These are phyloP conservation scores for Linnemannia elongata DNA, from an alignment of 192 early-diverging fungal species.

Conservation along the genomic window DNA sequence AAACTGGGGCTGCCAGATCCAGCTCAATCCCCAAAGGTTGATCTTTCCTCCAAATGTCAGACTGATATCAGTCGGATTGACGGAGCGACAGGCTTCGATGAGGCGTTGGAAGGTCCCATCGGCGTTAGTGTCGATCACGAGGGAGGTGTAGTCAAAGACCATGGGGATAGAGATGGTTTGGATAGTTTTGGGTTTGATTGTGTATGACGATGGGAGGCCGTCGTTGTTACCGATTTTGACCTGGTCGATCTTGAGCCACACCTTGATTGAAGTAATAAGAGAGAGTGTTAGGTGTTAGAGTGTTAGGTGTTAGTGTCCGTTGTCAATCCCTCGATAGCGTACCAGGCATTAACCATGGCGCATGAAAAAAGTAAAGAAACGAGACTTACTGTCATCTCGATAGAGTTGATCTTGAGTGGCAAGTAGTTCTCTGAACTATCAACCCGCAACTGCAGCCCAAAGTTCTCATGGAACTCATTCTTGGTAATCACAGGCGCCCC, in stretches of 20 bases:
- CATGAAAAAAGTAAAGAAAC: conserved; percentile 2
- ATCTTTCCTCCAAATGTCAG: conserved; percentile 44
- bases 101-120: conserved; percentile 36
- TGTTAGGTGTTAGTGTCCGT: not conserved
- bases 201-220: conserved; percentile 22
- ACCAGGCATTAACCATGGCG: not conserved
- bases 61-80: conserved; percentile 12
- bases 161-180: conserved; percentile 44
- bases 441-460: conserved; percentile 37
- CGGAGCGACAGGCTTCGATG: conserved; percentile 26
- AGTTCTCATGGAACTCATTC: conserved; percentile 26
- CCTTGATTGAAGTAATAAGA: not conserved
- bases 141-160: conserved; percentile 40
- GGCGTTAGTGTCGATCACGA: conserved; percentile 39
- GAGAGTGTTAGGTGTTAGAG: not conserved
- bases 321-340: not conserved
- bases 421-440: conserved; percentile 42
- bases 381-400: conserved; percentile 44
- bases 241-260: conserved; percentile 49
- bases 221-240: conserved; percentile 40
- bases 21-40: conserved; percentile 34
- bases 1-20: conserved; percentile 52
- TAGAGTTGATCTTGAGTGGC: conserved; percentile 28
- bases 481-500: conserved; percentile 28
- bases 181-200: conserved; percentile 22